A percentile compares a stretch with the other conserved stretches of the same genome.
Conservation (phyloP, 495 filamentous ascomycete genomes). For the Aspergillus coremiiformis region DNA sequence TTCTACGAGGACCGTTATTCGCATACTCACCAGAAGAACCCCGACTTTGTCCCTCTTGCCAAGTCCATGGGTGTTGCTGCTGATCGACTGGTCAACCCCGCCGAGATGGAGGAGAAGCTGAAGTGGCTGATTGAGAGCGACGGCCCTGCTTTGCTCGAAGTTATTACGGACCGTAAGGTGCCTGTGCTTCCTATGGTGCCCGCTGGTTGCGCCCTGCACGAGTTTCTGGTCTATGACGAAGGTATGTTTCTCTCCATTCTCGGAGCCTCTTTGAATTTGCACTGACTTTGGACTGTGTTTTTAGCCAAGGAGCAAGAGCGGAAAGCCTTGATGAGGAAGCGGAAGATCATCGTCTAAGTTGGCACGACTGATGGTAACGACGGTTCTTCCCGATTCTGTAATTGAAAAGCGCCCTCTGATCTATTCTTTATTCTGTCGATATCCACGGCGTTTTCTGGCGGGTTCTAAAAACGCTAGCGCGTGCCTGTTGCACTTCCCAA, state of each 20-base stretch:
- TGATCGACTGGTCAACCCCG: slow-evolving; percentile 54
- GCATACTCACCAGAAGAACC: slow-evolving; percentile 86
- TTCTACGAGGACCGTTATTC: slow-evolving; percentile 91
- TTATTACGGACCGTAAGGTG: slow-evolving; percentile 75
- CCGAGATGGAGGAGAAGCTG: slow-evolving; percentile 68
- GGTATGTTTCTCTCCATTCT: slow-evolving; percentile 37
- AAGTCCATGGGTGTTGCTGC: slow-evolving; percentile 76
- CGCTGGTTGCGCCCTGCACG: slow-evolving; percentile 75
- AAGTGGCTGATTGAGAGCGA: slow-evolving; percentile 83
- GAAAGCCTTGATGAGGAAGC: slow-evolving; percentile 61
- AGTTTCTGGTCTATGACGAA: slow-evolving; percentile 88
- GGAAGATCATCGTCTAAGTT: slow-evolving; percentile 42
- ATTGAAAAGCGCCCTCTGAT: slow-evolving; percentile 18
- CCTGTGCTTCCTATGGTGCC: slow-evolving; percentile 97
- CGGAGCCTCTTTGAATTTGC: neutral
- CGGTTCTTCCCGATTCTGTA: slow-evolving; percentile 11
- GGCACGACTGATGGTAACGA: slow-evolving; percentile 15
- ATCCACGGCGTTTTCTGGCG: slow-evolving; percentile 43
- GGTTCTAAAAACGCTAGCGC: slow-evolving; percentile 35
- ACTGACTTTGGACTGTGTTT: slow-evolving; percentile 20
- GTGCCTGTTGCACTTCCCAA: slow-evolving; percentile 8
- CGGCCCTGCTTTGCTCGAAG: slow-evolving; percentile 65
- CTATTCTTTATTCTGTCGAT: slow-evolving; percentile 27
- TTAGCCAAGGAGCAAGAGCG: slow-evolving; percentile 69
- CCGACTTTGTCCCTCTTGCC: slow-evolving; percentile 77